A percentile compares a stretch with the other conserved stretches of the same genome.
These are phyloP conservation scores for Colletotrichum orbiculare DNA, from an alignment of 2,329 filamentous ascomycete species.

Conservation along the genomic window DNA sequence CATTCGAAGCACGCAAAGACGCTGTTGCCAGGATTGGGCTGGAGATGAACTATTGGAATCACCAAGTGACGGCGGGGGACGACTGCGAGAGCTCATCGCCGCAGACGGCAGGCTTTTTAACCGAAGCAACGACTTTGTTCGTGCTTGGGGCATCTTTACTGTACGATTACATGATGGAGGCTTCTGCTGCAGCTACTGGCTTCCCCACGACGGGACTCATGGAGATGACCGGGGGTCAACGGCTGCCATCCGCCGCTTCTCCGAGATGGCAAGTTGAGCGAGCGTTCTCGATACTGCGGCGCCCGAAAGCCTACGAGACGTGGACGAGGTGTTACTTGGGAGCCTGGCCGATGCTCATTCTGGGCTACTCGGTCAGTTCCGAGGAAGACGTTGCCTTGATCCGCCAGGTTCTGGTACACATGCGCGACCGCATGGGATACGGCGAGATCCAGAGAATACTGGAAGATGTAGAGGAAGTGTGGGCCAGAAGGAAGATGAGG, in stretches of 20 bases:
- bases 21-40: neutral
- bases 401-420: neutral
- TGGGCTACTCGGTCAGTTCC: neutral
- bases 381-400: neutral
- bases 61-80: no score
- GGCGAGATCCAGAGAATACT: constrained; percentile 11
- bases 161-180: neutral
- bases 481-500: neutral
- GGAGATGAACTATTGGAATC: neutral
- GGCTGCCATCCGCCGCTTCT: neutral
- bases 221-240: no score
- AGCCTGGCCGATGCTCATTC: neutral
- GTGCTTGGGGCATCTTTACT: constrained; percentile 2
- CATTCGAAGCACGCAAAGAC: neutral
- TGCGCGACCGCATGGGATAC: constrained; percentile 12
- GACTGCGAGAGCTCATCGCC: accelerated
- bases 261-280: constrained; percentile 1
- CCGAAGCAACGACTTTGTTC: neutral
- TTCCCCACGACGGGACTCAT: neutral
- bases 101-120: neutral
- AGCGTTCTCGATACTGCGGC: constrained; percentile 2
- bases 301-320: neutral
- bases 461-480: constrained; percentile 1
- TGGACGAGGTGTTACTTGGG: constrained; percentile 6
- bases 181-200: neutral